Evolutionary conservation across 2,329 filamentous ascomycete genomes (phyloP).

Genomic region (Apiospora saccharicola): DNA sequence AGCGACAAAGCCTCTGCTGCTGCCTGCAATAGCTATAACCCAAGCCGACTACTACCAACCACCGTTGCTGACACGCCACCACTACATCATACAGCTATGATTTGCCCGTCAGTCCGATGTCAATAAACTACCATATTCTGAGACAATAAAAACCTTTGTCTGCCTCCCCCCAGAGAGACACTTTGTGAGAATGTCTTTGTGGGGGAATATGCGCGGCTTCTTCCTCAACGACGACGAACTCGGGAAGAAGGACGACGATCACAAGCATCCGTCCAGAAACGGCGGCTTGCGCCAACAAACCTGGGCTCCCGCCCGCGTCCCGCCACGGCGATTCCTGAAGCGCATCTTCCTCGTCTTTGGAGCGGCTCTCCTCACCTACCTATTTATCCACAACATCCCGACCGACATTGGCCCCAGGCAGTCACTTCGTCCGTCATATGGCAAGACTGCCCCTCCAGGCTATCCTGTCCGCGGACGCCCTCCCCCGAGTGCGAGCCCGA

Average conservation of each 20-base stretch:
- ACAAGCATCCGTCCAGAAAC: slow-evolving; percentile 44
- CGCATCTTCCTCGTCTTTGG: slow-evolving; percentile 57
- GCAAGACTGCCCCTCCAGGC: slow-evolving; percentile 4
- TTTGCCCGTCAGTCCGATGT: slow-evolving; percentile 21
- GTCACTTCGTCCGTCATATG: slow-evolving; percentile 45
- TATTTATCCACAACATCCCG: slow-evolving; percentile 72
- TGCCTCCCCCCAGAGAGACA: not conserved
- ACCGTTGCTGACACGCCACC: slow-evolving; percentile 3
- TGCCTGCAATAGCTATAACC: not conserved
- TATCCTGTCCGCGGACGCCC: slow-evolving; percentile 5
- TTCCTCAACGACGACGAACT: slow-evolving; percentile 63
- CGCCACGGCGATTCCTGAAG: slow-evolving; percentile 61
- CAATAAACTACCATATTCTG: not conserved
- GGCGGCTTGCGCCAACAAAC: slow-evolving; percentile 39
- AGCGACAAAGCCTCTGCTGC: not conserved
- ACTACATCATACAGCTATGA: not conserved
- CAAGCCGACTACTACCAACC: not conserved
- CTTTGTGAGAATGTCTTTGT: slow-evolving; percentile 36
- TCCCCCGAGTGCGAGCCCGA: slow-evolving; percentile 6
- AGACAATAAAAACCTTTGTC: slow-evolving; percentile 20
- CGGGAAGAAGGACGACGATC: slow-evolving; percentile 68
- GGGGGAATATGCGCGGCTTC: slow-evolving; percentile 52
- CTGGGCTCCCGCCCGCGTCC: slow-evolving; percentile 53
- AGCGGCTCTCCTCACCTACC: slow-evolving; percentile 61
- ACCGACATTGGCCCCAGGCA: slow-evolving; percentile 48